A percentile compares a stretch with the other conserved stretches of the same genome.
These are phyloP conservation scores for Epichloe uncinata DNA, from an alignment of 2,329 filamentous ascomycete genomes.

Conservation along the genomic window DNA sequence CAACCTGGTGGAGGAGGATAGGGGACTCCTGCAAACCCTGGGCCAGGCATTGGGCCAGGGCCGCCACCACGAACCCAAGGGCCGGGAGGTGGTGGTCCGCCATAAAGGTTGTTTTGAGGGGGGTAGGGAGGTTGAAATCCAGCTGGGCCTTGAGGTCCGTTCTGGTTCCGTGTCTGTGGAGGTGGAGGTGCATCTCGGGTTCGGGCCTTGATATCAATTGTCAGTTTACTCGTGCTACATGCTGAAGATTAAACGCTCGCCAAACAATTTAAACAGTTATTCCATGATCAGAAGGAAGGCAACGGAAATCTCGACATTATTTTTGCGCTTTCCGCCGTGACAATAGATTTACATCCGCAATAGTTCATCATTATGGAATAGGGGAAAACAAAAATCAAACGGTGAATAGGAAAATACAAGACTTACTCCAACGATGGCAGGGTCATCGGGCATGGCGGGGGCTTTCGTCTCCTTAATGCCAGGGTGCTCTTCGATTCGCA, in stretches of 20 bases:
- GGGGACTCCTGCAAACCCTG: conserved; percentile 57
- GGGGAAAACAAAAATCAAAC: conserved; percentile 6
- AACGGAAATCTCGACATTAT: conserved; percentile 98
- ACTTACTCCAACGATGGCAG: conserved; percentile 95
- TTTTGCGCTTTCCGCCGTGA: conserved; percentile 82
- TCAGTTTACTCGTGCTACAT: conserved; percentile 10
- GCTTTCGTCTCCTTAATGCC: conserved; percentile 62
- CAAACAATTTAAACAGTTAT: conserved; percentile 7
- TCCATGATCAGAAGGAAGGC: conserved; percentile 91
- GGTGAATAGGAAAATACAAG: background rate
- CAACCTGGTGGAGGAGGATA: conserved; percentile 68
- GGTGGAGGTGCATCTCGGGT: conserved; percentile 22
- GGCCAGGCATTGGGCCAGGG: conserved; percentile 32
- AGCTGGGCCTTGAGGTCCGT: conserved; percentile 17
- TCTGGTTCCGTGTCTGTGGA: conserved; percentile 17
- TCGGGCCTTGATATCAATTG: conserved; percentile 23
- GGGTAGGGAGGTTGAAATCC: conserved; percentile 32
- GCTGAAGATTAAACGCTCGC: background rate
- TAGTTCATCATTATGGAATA: conserved; percentile 68
- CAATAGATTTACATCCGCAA: conserved; percentile 88
- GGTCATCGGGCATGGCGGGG: conserved; percentile 78
- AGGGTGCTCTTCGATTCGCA: conserved; percentile 78
- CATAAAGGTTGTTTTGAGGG: conserved; percentile 32
- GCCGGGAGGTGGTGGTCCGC: conserved; percentile 35
- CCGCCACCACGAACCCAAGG: conserved; percentile 40